phyloP scores from a whole-genome alignment of 2,329 filamentous ascomycete genomes.

The Sporothrix sp. region DNA sequence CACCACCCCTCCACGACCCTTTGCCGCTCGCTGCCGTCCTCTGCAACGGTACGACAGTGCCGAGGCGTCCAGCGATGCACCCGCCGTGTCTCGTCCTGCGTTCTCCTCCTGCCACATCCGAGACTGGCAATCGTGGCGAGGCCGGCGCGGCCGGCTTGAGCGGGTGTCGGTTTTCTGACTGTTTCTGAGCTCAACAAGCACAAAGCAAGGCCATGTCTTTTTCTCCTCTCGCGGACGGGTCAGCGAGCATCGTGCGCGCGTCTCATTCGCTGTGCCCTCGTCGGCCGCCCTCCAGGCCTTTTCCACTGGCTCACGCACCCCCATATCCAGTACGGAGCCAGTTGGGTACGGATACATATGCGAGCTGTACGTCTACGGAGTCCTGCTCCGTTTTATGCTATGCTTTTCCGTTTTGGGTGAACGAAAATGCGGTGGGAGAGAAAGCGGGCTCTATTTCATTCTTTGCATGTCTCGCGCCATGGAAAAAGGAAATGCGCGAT shows the following conservation, averaged over 20 bases:
- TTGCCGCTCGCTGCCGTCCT: no score
- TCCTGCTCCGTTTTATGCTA: not conserved
- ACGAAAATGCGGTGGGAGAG: not conserved
- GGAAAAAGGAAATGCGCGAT: no score
- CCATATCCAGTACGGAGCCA: not conserved
- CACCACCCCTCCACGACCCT: no score
- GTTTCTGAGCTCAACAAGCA: no score
- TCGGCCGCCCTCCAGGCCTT: not conserved
- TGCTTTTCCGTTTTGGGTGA: not conserved
- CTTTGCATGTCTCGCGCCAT: no score
- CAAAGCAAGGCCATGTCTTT: no score
- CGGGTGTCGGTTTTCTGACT: conserved; percentile 2
- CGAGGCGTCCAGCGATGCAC: not conserved
- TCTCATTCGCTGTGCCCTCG: not conserved
- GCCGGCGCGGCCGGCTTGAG: conserved; percentile 9
- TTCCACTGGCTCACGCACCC: not conserved
- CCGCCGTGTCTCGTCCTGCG: not conserved
- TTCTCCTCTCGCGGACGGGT: not conserved
- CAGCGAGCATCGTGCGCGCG: not conserved
- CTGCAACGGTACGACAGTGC: no score
- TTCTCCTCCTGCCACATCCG: not conserved
- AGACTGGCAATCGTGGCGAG: no score
- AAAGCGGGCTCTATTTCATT: not conserved
- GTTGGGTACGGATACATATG: conserved; percentile 14
- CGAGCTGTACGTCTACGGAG: not conserved